A percentile compares a stretch with the other conserved stretches of the same genome.
Evolutionary conservation across 768 basidiomycete species (phyloP).

Genomic region (Kockovaella imperatae): DNA sequence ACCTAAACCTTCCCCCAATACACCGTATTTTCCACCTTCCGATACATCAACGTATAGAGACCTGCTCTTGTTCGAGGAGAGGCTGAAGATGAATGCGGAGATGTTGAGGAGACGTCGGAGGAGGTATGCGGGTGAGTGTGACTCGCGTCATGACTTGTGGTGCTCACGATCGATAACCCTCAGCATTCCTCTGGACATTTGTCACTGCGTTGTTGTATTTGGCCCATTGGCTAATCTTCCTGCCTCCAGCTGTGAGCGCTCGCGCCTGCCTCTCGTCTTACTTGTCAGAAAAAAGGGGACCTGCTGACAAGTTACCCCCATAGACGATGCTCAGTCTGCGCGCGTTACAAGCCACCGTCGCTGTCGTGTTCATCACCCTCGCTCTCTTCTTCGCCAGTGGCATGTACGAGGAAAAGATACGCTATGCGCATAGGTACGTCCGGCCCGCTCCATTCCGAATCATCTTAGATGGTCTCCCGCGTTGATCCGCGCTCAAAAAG

Average conservation of each 20-base stretch:
- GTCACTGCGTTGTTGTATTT: slow-evolving; percentile 57
- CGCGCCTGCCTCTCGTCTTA: too few relatives aligned
- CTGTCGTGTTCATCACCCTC: slow-evolving; percentile 82
- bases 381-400: slow-evolving; percentile 93
- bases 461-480: not conserved
- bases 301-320: not conserved
- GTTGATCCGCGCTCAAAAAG: slow-evolving; percentile 47
- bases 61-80: slow-evolving; percentile 84
- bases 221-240: slow-evolving; percentile 65
- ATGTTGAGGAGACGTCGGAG: slow-evolving; percentile 68
- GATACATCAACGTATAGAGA: slow-evolving; percentile 79
- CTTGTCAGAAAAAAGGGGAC: not conserved
- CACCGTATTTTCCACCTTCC: slow-evolving; percentile 56
- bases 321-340: slow-evolving; percentile 54
- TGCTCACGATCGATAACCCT: not conserved
- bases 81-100: slow-evolving; percentile 89
- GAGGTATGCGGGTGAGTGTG: slow-evolving; percentile 45
- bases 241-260: slow-evolving; percentile 37
- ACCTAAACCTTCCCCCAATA: slow-evolving; percentile 9
- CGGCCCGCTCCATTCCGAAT: slow-evolving; percentile 9
- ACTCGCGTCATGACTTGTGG: not conserved
- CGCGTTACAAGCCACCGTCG: slow-evolving; percentile 59
- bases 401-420: slow-evolving; percentile 92
- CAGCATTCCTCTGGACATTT: slow-evolving; percentile 32
- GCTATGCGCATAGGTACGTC: slow-evolving; percentile 83